Percentiles rank a stretch among this genome's conserved stretches.
Conservation (phyloP, 192 early-diverging fungal species). For the Spinellus fusiger region DNA sequence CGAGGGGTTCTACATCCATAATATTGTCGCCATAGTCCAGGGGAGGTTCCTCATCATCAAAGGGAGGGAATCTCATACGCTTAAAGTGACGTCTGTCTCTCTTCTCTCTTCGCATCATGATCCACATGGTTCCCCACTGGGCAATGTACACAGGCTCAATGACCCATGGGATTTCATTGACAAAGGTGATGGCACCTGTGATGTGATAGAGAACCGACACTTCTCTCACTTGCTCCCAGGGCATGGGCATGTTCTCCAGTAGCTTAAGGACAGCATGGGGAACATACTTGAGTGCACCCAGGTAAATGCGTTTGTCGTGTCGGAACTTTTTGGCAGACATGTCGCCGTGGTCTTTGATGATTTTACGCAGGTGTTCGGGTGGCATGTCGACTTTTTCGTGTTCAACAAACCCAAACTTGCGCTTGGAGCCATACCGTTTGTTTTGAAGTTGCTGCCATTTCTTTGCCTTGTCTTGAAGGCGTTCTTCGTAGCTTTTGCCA, state of each 20-base stretch:
- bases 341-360: conserved; percentile 99
- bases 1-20: conserved; percentile 94
- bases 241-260: conserved; percentile 99
- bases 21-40: conserved; percentile 99
- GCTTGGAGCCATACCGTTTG: conserved; percentile 89
- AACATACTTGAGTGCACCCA: conserved; percentile 97
- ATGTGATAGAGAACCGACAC: conserved; percentile 96
- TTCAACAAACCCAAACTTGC: conserved; percentile 88
- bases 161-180: conserved; percentile 95
- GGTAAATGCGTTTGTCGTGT: conserved; percentile 96
- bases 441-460: conserved; percentile 91
- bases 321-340: conserved; percentile 97
- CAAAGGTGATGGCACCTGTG: conserved; percentile 98
- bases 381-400: conserved; percentile 97
- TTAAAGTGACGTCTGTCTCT: conserved; percentile 96
- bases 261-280: conserved; percentile 98
- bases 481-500: conserved; percentile 37
- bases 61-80: conserved; percentile 96
- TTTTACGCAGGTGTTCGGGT: conserved; percentile 94
- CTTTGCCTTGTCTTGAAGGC: conserved; percentile 73
- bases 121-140: conserved; percentile 99
- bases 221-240: conserved; percentile 97
- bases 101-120: conserved; percentile 99
- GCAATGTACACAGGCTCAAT: conserved; percentile 97
- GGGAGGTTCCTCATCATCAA: conserved; percentile 99